Base-by-base conservation (phyloP, 2,329 filamentous ascomycete species). In the Tolypocladium cylindrosporum region DNA sequence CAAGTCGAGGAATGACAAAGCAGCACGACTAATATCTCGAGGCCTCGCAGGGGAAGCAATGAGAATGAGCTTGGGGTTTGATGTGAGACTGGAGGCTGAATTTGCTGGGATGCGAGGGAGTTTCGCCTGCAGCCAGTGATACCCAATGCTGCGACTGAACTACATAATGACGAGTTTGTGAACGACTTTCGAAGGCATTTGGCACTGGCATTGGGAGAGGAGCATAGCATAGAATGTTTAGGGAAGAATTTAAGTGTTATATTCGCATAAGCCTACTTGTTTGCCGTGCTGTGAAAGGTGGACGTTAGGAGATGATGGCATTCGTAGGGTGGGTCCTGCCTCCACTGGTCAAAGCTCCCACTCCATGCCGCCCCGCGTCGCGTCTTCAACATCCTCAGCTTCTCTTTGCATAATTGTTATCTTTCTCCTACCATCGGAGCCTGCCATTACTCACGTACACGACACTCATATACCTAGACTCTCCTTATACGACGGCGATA, bases 1-100 rank as follows among this genome's bases (percentile, higher is more conserved):
- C 31, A 16, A 3, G 36, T 8, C 53, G 60, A 56, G 57, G 14
- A 56, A 54, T 56, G 51, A 59, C 19, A 36, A n/a, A n/a, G 31
- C 2, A 5, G 48, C 48, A 16, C 19, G 31, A 21, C 48, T 34
- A 13, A 31, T 31, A 7, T 10, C 27, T 36, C 9, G 48, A n/a
- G 5, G 19, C 19, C 48, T 10, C 16, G 9, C 14, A n/a, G 3
- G 9, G 48, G 10, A n/a, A 51, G 19, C 48, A 19, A 27, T 16
- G 16, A 51, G 27, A 14, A 16, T 34, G 45, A 34, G 14, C 19
- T 5, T 34, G 45, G 43, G 11, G 13, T 31, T 27, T 4, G 37
- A 48, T 27, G 13, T 24, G 21, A 48, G 1, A 48, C 14, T 31
- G 43, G 43, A 43, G n/a, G 9, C 24, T 45, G 4, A 19, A 34